A percentile compares a stretch with the other conserved stretches of the same genome.
Evolutionary conservation across 192 early-diverging fungal genomes (phyloP).

Genomic region (Powellomyces hirtus): DNA sequence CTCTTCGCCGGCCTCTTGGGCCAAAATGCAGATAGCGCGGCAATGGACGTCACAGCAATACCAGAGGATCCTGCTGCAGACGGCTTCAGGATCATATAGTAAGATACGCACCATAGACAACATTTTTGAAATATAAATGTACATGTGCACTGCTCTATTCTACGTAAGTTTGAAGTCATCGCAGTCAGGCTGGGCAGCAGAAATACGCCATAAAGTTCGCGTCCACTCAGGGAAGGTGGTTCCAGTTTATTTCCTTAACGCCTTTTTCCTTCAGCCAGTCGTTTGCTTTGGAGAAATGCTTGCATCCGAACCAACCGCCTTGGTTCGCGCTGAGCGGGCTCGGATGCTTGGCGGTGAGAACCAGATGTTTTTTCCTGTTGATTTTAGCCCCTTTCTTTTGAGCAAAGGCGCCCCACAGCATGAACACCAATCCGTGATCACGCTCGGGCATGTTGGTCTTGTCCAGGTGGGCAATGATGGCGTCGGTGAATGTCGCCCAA

Average conservation of each 20-base stretch:
- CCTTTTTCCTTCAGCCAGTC: constrained; percentile 68
- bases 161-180: too few species aligned
- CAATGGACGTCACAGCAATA: not conserved
- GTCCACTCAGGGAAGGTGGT: constrained; percentile 10
- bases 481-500: constrained; percentile 87
- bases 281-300: constrained; percentile 87
- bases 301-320: constrained; percentile 80
- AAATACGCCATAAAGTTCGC: too few species aligned
- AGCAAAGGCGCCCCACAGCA: constrained; percentile 90
- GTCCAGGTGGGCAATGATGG: constrained; percentile 73
- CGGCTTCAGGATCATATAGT: constrained; percentile 7
- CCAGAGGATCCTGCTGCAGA: not conserved
- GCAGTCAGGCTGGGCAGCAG: too few species aligned
- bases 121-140: too few species aligned
- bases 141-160: too few species aligned
- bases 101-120: too few species aligned
- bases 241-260: constrained; percentile 67
- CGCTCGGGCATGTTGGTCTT: constrained; percentile 32
- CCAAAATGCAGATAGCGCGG: not conserved
- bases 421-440: constrained; percentile 76
- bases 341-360: constrained; percentile 86
- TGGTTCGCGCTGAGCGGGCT: constrained; percentile 81
- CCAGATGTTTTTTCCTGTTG: constrained; percentile 76
- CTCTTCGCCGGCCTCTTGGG: constrained; percentile 85
- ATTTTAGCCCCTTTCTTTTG: constrained; percentile 79